Percentiles rank a stretch among this genome's conserved stretches.
phyloP scores from a whole-genome alignment of 495 filamentous ascomycete genomes.

The Hypomontagnella submonticulosa region DNA sequence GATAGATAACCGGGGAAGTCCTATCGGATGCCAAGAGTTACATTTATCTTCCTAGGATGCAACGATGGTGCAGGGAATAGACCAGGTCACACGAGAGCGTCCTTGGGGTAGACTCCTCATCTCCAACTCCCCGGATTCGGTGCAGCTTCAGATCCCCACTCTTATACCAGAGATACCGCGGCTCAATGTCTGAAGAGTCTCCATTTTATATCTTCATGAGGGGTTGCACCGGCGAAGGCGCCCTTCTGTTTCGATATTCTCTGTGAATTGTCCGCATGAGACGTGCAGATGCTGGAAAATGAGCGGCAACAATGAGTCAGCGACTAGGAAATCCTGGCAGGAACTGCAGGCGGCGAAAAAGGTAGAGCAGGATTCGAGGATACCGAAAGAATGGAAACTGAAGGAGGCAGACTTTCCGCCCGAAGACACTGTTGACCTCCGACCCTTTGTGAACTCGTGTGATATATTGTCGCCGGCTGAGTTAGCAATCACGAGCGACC shows the following conservation, averaged over 20 bases:
- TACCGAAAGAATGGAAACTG: conserved; percentile 43
- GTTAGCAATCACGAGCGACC: conserved; percentile 29
- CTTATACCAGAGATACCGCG: conserved; percentile 9
- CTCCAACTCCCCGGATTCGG: conserved; percentile 28
- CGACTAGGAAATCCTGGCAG: conserved; percentile 37
- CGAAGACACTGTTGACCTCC: conserved; percentile 37
- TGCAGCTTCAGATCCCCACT: conserved; percentile 20
- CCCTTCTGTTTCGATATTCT: background rate
- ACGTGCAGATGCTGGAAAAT: conserved; percentile 16
- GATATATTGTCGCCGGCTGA: conserved; percentile 34
- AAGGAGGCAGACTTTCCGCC: conserved; percentile 31
- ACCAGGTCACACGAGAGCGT: conserved; percentile 7
- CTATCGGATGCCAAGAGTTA: conserved; percentile 10
- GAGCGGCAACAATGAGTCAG: conserved; percentile 9
- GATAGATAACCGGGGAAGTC: too few relatives aligned
- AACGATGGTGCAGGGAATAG: conserved; percentile 17
- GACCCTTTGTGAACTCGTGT: conserved; percentile 29
- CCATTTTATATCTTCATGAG: conserved; percentile 2
- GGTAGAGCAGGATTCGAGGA: conserved; percentile 34
- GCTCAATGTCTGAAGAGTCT: background rate
- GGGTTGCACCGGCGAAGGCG: conserved; percentile 18
- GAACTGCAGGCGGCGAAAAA: conserved; percentile 40
- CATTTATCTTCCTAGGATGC: conserved; percentile 14
- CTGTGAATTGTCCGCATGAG: background rate
- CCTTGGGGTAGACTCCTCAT: conserved; percentile 25